Evolutionary conservation across 805 yeast species (phyloP), one percentile per base, ranked within the genome.

Genomic region (Kazachstania taianensis): DNA sequence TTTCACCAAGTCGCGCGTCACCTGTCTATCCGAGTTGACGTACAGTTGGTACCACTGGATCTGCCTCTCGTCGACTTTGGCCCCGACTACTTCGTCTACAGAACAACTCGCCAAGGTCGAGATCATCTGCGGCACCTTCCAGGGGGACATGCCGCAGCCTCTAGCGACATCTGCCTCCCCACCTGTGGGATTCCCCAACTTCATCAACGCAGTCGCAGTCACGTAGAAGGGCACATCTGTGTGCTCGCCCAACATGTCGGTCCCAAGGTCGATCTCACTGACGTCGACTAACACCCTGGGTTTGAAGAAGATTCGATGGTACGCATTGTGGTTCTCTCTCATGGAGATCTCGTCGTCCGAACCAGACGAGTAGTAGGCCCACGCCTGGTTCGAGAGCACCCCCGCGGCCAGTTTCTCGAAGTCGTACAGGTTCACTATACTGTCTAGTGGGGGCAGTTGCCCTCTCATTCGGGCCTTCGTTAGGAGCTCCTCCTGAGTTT

Each of bases 331-430:
- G 62, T 89, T 89, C 52, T 87, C 96, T 47, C 97, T 72, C 51
- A 82, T 55, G 2, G 95, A 72, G 46, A 89, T 73, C 62, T 89
- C 97, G 57, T 89, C 97, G 59, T 89, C 96, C 13, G 94, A 72
- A 7, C 89, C 97, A 24, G 86, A 75, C 4, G 94, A 80, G 55
- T 86, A 89, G 59, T 89, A 89, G 10, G 92, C 92, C 94, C 96
- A 83, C 0, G 92, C 96, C 22, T 73, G 71, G 37, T 73, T 75
- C 20, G 83, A 72, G 67, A 89, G 65, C 23, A 83, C 80, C 41
- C 77, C 72, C 34, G 84, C 69, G 3, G 97, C 96, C 30, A 89
- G 74, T 48, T 73, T 71, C 57, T 89, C 97, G 53, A 89, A 86
- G 57, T 89, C 97, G 48, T 75, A 78, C 41, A 84, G 49, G 50